Base-by-base conservation (phyloP, 768 basidiomycete species). In the Chalciporus chontae region DNA sequence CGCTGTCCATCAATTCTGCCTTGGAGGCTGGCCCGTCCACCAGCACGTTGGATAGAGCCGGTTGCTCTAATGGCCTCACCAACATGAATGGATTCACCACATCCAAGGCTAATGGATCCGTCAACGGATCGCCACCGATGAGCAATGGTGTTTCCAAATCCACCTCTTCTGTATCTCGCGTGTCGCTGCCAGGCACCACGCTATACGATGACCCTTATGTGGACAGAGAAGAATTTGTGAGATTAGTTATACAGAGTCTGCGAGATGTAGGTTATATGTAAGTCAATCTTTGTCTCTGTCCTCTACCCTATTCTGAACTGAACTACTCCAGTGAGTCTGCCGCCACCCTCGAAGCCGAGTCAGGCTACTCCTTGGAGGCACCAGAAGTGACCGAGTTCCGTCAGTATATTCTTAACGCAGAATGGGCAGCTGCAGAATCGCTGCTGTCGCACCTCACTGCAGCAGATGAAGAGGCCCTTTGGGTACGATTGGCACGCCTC, bases 201-300 rank as follows among this genome's bases (percentile, higher is more conserved):
- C 74, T 93, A 47, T 92, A 90, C 59, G 83, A 88, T 39, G 87
- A 88, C 68, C 84, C 86, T 54, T 74, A 75, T 54, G 75, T 95
- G 42, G 83, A 93, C 71, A 77, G 92, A 56, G 90, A 95, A 71
- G 94, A 96, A 68, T 94, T 91, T 65, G 84, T 95, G 43, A 77
- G 94, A 59, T 71, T 97, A 40, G 84, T 93, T 46, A 78, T 96
- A 53, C 94, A 97, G 67, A 90, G 86, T 58, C 69, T 97, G 56
- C 77, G 88, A 61, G 94, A 96, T 68, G 86, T 94, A 43, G 94
- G 94, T 39, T 85, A 85, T 54, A 72, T 73, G 83, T 85, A 58
- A 67, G 83, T 73, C 32, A 2, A 4, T 5, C 17, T 51, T 39
- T 24, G 39, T 45, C 23, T 38, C 48, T 43, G 42, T 58, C 53